Evolutionary conservation across 2,329 filamentous ascomycete genomes (phyloP).

Genomic region (Trichoderma aggressivum): DNA sequence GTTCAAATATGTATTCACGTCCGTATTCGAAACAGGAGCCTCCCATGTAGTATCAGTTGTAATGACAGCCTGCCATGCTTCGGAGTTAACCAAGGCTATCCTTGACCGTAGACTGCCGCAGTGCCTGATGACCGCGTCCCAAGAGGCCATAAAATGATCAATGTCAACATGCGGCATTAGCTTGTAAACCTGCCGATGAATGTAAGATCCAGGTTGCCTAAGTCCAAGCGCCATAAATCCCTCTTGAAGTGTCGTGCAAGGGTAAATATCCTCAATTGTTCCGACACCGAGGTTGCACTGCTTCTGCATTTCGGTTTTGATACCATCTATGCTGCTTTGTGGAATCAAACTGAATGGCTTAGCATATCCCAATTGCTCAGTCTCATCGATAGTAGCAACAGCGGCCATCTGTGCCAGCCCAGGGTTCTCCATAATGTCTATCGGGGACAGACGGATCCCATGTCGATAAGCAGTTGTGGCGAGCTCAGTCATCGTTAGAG

Average conservation of each 20-base stretch:
- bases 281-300: background rate
- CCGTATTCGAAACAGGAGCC: background rate
- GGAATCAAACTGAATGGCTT: background rate
- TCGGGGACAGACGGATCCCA: background rate
- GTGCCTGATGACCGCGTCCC: constrained; percentile 19
- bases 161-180: background rate
- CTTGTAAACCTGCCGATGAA: constrained; percentile 7
- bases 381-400: background rate
- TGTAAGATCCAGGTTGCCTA: constrained; percentile 12
- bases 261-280: constrained; percentile 6
- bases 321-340: background rate
- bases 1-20: background rate
- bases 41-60: constrained; percentile 1
- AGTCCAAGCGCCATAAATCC: constrained; percentile 6
- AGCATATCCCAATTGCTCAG: background rate
- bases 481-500: constrained; percentile 3
- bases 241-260: constrained; percentile 12
- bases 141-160: constrained; percentile 23
- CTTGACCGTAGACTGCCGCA: constrained; percentile 14
- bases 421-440: background rate
- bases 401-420: constrained; percentile 4
- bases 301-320: background rate
- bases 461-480: constrained; percentile 5
- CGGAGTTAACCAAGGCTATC: constrained; percentile 1
- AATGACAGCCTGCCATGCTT: background rate